Evolutionary conservation across 768 basidiomycete species (phyloP), one percentile per base, ranked within the genome.

Genomic region (Omphalotus guepiniiformis): DNA sequence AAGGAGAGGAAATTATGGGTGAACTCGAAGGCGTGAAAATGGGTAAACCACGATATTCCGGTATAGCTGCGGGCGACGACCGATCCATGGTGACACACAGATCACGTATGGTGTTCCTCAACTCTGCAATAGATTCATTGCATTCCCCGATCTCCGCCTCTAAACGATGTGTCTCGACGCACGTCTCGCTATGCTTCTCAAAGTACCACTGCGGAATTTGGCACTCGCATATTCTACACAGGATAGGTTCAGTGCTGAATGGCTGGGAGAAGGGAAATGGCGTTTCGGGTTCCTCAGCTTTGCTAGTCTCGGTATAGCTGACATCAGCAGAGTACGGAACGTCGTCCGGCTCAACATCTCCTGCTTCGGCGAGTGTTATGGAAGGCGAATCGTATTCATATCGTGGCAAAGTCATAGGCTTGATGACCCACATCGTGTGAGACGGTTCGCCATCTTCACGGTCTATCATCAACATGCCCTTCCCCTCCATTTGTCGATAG

Each of bases 141-240:
- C 87, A 91, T 59, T 93, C 90, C 30, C 78, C 69, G 54, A 98
- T 93, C 65, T 96, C 94, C 15, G 93, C 93, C 66, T 99, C 96
- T 52, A 99, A 75, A 37, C 91, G 84, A 67, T 99, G 96, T 3
- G 89, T 85, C 68, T 97, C 95, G 55, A 83, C 91, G 58, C 96
- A 99, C 9, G 94, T 98, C 68, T 99, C 96, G 77, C 93, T 98
- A 72, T 99, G 96, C 71, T 97, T 98, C 71, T 98, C 96, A 63
- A 99, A 99, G 72, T 93, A 99, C 96, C 96, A 99, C 52, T 95
- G 89, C 2, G 95, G 94, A 49, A 98, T 88, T 55, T 88, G 85
- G 60, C 88, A 83, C 68, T 99, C 96, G 73, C 96, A 99, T 53
- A 99, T 99, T 25, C 96, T 88, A 69, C 96, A 98, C 18, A 99